Conservation (phyloP, 345 rosid species). For the Orychophragmus violaceus region DNA sequence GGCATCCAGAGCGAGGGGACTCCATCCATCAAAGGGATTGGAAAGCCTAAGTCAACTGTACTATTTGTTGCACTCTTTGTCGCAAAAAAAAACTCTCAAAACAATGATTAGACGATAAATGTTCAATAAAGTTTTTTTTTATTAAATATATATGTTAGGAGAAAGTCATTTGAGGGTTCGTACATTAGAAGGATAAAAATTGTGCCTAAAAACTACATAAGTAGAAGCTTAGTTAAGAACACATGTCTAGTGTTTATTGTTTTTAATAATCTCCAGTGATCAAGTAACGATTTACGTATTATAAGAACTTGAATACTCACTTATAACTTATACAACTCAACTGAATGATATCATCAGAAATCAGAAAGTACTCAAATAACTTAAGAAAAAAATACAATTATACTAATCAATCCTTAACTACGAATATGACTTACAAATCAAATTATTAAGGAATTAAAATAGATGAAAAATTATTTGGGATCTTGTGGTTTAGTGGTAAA, state of each 20-base stretch:
- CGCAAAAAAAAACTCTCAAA: too few species aligned
- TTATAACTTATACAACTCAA: neutral
- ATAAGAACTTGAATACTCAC: neutral
- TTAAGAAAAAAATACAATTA: neutral
- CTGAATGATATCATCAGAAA: neutral
- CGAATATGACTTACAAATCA: neutral
- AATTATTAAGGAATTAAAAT: neutral
- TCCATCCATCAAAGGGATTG: too few species aligned
- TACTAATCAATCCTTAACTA: neutral
- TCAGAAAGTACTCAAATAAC: neutral
- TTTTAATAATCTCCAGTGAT: neutral
- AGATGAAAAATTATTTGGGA: neutral
- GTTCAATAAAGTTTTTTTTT: too few species aligned
- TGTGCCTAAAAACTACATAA: too few species aligned
- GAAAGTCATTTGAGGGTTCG: neutral
- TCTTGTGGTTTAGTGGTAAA: too few species aligned
- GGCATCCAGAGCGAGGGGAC: too few species aligned
- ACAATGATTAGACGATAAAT: too few species aligned
- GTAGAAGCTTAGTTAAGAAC: neutral
- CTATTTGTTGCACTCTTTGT: too few species aligned
- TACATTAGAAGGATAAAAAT: too few species aligned
- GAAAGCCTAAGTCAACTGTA: too few species aligned
- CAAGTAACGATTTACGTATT: neutral
- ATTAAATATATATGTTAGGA: neutral
- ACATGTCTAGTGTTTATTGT: neutral